phyloP scores from a whole-genome alignment of 495 filamentous ascomycete species.

The Cryomyces antarcticus region DNA sequence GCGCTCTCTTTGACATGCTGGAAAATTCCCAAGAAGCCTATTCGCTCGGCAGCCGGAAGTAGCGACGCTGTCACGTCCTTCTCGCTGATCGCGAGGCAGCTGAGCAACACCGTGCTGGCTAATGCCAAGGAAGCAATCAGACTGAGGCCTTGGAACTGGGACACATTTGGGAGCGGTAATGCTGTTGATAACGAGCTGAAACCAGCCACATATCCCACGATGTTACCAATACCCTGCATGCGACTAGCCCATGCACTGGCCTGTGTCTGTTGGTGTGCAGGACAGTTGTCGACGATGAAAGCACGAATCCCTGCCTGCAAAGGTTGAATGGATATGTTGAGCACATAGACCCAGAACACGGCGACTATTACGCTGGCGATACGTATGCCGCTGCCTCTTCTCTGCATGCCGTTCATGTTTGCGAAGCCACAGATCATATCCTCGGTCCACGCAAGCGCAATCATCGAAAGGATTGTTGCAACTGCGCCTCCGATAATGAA shows the following conservation, averaged over 20 bases:
- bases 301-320: constrained; percentile 8
- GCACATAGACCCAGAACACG: not conserved
- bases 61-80: too few relatives aligned
- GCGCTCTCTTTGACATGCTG: too few relatives aligned
- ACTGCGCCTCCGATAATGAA: not conserved
- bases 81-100: too few relatives aligned
- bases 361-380: not conserved
- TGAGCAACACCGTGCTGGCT: too few relatives aligned
- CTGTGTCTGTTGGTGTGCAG: constrained; percentile 2
- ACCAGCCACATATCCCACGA: constrained; percentile 4
- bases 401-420: not conserved
- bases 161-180: not conserved
- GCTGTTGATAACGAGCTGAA: not conserved
- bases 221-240: constrained; percentile 5
- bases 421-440: not conserved
- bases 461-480: not conserved
- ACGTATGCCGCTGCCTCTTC: too few relatives aligned
- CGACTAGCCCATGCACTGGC: constrained; percentile 7
- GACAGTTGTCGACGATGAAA: constrained; percentile 5
- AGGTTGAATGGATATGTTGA: constrained; percentile 9
- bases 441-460: constrained; percentile 1
- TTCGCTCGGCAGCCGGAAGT: too few relatives aligned
- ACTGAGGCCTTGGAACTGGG: not conserved
- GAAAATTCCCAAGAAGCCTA: too few relatives aligned
- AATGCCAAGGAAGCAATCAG: not conserved